Percentiles rank a stretch among this genome's conserved stretches.
phyloP scores from a whole-genome alignment of 148 eudicot species.

The Polygonum maritimum region DNA sequence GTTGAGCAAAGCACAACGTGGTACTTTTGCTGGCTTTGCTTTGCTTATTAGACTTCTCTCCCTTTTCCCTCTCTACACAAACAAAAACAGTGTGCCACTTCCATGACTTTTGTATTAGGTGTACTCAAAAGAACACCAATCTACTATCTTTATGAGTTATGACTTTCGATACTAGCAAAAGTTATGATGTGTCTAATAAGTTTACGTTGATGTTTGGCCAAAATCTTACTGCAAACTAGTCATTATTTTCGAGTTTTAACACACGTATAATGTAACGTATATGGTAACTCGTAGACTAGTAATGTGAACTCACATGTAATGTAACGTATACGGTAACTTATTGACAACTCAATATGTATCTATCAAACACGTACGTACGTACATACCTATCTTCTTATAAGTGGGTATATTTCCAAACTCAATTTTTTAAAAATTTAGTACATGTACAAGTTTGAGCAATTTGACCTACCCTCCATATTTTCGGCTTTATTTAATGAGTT shows the following conservation, averaged over 20 bases:
- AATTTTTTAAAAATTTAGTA: background rate
- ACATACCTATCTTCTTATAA: background rate
- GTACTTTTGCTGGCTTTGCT: background rate
- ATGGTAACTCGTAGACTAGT: background rate
- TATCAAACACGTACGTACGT: background rate
- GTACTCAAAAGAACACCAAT: background rate
- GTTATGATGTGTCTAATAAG: too few relatives aligned
- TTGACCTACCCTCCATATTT: background rate
- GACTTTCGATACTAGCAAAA: too few relatives aligned
- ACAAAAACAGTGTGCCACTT: background rate
- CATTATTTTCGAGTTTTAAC: too few relatives aligned
- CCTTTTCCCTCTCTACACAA: background rate
- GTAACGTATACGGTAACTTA: background rate
- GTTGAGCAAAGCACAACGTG: conserved; percentile 1
- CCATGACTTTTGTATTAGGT: background rate
- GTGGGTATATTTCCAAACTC: background rate
- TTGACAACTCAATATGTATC: background rate
- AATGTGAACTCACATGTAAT: background rate
- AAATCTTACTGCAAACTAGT: too few relatives aligned
- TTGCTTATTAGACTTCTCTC: conserved; percentile 3
- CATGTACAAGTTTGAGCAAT: background rate
- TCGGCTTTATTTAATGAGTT: background rate
- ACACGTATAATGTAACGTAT: too few relatives aligned
- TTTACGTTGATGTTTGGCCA: too few relatives aligned
- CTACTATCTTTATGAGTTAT: background rate